These are phyloP conservation scores for Nicotiana paniculata DNA, from an alignment of 257 asterid species.

Conservation along the genomic window DNA sequence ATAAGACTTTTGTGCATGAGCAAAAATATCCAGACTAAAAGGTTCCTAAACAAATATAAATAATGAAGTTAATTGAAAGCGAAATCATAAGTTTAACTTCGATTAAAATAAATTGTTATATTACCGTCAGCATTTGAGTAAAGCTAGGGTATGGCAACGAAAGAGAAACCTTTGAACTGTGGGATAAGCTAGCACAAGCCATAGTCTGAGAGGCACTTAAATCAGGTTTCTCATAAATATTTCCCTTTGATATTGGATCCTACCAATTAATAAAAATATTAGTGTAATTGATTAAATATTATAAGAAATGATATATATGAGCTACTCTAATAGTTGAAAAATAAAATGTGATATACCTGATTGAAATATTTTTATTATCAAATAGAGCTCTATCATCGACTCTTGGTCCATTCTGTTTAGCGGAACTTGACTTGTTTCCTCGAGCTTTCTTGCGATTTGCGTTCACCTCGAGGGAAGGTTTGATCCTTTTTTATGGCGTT, in stretches of 20 bases:
- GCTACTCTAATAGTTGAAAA: neutral
- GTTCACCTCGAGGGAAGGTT: no score
- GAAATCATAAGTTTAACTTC: no score
- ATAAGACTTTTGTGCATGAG: neutral
- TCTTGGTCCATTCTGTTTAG: no score
- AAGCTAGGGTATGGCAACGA: neutral
- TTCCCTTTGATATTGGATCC: neutral
- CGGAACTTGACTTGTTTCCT: no score
- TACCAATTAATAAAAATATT: neutral
- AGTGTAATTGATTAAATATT: neutral
- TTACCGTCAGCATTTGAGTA: neutral
- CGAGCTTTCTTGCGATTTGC: no score
- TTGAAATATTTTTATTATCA: neutral
- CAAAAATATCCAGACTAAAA: neutral
- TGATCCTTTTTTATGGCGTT: no score
- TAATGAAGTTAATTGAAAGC: neutral
- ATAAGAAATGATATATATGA: neutral
- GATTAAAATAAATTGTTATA: no score
- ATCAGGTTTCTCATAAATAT: neutral
- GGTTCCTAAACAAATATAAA: neutral
- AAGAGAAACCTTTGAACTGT: neutral
- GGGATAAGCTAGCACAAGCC: neutral
- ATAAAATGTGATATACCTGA: neutral
- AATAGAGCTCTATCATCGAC: neutral
- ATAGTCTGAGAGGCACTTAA: neutral